Evolutionary conservation across 2,329 filamentous ascomycete genomes (phyloP).

Genomic region (Cytospora mali): DNA sequence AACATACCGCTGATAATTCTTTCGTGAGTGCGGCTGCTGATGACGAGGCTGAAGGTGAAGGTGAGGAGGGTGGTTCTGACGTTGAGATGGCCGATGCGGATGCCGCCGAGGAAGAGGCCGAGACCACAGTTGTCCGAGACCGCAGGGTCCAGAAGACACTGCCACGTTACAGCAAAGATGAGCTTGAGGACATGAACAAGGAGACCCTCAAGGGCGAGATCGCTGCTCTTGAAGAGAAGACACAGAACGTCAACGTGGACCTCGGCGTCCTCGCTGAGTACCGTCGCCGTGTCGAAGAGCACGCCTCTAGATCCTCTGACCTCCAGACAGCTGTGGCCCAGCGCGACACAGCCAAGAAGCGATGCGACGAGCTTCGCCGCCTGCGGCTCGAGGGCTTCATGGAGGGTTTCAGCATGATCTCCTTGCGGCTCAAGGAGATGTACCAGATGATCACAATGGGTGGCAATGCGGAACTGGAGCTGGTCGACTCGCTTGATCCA

Average conservation of each 20-base stretch:
- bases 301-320: conserved; percentile 65
- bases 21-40: conserved; percentile 36
- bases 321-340: conserved; percentile 75
- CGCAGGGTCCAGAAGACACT: conserved; percentile 58
- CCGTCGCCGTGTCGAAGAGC: conserved; percentile 44
- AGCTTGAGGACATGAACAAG: conserved; percentile 68
- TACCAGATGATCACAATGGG: conserved; percentile 99
- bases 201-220: conserved; percentile 64
- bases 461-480: conserved; percentile 94
- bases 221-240: conserved; percentile 66
- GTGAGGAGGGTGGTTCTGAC: conserved; percentile 32
- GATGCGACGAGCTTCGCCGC: conserved; percentile 87
- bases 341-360: conserved; percentile 87
- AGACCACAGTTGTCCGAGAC: conserved; percentile 32
- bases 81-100: conserved; percentile 36
- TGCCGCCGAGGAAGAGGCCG: conserved; percentile 32
- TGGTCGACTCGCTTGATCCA: conserved; percentile 93
- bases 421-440: conserved; percentile 96
- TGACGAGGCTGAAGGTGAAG: conserved; percentile 30
- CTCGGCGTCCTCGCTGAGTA: conserved; percentile 67
- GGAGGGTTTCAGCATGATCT: conserved; percentile 95
- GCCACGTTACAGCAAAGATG: conserved; percentile 75
- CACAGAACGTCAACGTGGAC: conserved; percentile 84
- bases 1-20: conserved; percentile 33
- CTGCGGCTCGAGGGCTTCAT: conserved; percentile 95